Conservation (phyloP, 2,329 filamentous ascomycete species). For the Ophiostoma ulmi region DNA sequence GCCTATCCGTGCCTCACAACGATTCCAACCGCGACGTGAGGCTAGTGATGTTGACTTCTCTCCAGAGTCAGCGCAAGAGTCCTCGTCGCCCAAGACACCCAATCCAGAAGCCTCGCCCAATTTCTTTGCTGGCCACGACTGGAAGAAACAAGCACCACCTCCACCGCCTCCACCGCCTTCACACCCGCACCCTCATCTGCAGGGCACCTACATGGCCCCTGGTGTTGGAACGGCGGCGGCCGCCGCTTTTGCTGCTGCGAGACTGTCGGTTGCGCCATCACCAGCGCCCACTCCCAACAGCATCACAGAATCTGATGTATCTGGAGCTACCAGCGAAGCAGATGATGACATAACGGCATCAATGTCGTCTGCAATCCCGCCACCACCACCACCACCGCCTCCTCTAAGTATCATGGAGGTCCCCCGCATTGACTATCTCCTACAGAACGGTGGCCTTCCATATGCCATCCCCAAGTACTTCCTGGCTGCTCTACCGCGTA, state of each 20-base stretch:
- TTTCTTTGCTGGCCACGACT: conserved; percentile 24
- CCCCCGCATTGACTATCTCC: conserved; percentile 84
- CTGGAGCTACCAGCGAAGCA: conserved; percentile 6
- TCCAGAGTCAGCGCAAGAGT: conserved; percentile 46
- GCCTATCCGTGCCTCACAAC: neutral
- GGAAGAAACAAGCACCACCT: conserved; percentile 32
- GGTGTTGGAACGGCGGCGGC: neutral
- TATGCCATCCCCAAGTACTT: conserved; percentile 69
- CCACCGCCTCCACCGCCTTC: conserved; percentile 40
- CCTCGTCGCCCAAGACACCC: conserved; percentile 59
- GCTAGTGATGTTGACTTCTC: conserved; percentile 46
- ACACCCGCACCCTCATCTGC: conserved; percentile 37
- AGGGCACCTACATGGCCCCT: neutral
- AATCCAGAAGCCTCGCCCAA: conserved; percentile 35
- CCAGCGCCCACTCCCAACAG: conserved; percentile 20
- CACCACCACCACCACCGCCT: conserved; percentile 68
- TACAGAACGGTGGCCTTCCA: conserved; percentile 79
- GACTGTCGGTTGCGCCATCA: conserved; percentile 34
- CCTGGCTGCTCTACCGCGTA: conserved; percentile 57
- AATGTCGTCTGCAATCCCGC: conserved; percentile 37
- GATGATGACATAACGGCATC: conserved; percentile 18
- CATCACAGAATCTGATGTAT: conserved; percentile 18
- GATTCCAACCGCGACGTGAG: conserved; percentile 31
- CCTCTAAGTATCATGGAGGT: conserved; percentile 64
- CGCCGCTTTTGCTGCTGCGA: conserved; percentile 26